Percentiles rank a stretch among this genome's conserved stretches.
Conservation (phyloP, 805 yeast genomes). For the Nakazawaea siamensis region DNA sequence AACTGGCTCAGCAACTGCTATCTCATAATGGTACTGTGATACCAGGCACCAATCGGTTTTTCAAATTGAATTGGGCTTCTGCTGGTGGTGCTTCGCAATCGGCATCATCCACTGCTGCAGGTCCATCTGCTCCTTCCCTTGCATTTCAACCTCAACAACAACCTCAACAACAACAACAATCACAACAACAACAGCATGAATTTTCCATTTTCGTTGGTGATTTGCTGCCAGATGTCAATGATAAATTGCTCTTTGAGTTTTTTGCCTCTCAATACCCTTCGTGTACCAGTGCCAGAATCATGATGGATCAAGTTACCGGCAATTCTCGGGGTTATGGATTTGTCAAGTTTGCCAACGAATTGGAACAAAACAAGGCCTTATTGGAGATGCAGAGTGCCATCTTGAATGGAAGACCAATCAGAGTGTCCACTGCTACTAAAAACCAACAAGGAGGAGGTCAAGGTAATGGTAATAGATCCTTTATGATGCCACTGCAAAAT, state of each 20-base stretch:
- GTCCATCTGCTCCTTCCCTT: too few species aligned
- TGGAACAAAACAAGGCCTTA: conserved; percentile 65
- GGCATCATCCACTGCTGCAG: conserved; percentile 6
- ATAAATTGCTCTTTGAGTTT: conserved; percentile 50
- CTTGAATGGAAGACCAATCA: conserved; percentile 65
- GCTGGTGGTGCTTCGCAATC: conserved; percentile 16
- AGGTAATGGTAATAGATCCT: conserved; percentile 3
- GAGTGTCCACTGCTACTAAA: conserved; percentile 62
- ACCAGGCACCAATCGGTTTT: conserved; percentile 52
- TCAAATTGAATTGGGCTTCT: conserved; percentile 79
- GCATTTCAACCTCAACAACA: conserved; percentile 2
- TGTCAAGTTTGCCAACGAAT: conserved; percentile 61
- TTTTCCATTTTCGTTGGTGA: conserved; percentile 83
- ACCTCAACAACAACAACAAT: conserved; percentile 2
- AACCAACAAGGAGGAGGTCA: neutral
- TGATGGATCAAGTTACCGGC: conserved; percentile 65
- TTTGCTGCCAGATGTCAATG: conserved; percentile 65
- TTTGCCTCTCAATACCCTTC: conserved; percentile 69
- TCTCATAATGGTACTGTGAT: conserved; percentile 57
- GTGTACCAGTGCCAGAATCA: conserved; percentile 67
- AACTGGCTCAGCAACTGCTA: conserved; percentile 59
- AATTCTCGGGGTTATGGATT: conserved; percentile 83
- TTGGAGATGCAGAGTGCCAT: conserved; percentile 75
- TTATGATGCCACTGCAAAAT: conserved; percentile 12
- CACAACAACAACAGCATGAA: conserved; percentile 26